A percentile compares a stretch with the other conserved stretches of the same genome.
Evolutionary conservation across 2,329 filamentous ascomycete genomes (phyloP).

Genomic region (Stylonectria norvegica): DNA sequence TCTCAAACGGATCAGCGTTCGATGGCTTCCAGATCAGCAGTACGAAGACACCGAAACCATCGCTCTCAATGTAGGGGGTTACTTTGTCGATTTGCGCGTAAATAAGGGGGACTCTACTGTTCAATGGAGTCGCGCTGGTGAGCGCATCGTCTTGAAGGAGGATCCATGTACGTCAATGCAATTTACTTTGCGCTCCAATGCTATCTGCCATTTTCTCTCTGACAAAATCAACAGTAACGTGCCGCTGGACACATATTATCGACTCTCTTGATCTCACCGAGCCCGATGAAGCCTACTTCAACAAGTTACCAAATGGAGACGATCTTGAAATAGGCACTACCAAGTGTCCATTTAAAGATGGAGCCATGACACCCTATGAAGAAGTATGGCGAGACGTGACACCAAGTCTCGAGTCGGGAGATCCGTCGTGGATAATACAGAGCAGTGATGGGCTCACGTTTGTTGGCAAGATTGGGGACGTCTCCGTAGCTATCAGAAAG

Average conservation of each 20-base stretch:
- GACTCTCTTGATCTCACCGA: slow-evolving; percentile 17
- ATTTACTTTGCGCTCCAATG: too few relatives aligned
- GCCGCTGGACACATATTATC: slow-evolving; percentile 23
- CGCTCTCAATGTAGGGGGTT: slow-evolving; percentile 24
- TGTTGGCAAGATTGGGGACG: slow-evolving; percentile 15
- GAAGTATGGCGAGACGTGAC: slow-evolving; percentile 24
- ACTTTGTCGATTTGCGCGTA: slow-evolving; percentile 19
- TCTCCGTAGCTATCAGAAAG: slow-evolving; percentile 17
- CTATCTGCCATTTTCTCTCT: background rate
- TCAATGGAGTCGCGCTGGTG: slow-evolving; percentile 24
- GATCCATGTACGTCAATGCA: slow-evolving; percentile 11
- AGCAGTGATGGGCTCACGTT: slow-evolving; percentile 16
- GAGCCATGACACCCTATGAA: slow-evolving; percentile 16
- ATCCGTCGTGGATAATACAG: slow-evolving; percentile 20
- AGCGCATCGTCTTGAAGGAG: slow-evolving; percentile 14
- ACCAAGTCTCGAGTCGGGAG: slow-evolving; percentile 1
- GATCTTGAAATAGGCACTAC: slow-evolving; percentile 20
- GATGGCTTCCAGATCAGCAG: slow-evolving; percentile 21
- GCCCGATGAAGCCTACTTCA: slow-evolving; percentile 21
- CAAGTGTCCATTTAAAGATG: slow-evolving; percentile 11
- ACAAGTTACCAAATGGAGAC: slow-evolving; percentile 19
- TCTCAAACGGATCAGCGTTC: slow-evolving; percentile 23
- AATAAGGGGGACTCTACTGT: slow-evolving; percentile 8
- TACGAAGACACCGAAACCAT: slow-evolving; percentile 23
- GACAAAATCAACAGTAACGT: slow-evolving; percentile 14